These are phyloP conservation scores for Pleurostoma richardsiae DNA, from an alignment of 2,329 filamentous ascomycete species.

Conservation along the genomic window DNA sequence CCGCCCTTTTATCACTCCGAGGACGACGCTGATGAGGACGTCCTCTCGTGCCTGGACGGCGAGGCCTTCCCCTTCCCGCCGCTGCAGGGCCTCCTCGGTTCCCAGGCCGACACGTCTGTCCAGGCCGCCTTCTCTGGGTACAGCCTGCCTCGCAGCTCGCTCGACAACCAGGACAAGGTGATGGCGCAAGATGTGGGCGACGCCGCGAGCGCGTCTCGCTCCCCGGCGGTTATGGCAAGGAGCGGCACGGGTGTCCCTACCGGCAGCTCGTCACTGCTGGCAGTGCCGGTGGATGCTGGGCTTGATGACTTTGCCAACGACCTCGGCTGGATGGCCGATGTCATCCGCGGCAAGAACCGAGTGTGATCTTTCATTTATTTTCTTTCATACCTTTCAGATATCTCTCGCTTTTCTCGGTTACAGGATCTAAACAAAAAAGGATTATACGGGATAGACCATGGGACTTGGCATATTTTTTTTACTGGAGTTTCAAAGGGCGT, in stretches of 20 bases:
- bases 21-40: conserved; percentile 22
- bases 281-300: conserved; percentile 26
- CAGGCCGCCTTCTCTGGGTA: conserved; percentile 31
- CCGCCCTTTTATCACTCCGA: conserved; percentile 42
- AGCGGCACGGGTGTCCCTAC: conserved; percentile 2
- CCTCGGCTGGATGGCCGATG: conserved; percentile 41
- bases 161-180: conserved; percentile 7
- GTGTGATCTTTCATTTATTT: not conserved
- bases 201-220: not conserved
- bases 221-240: conserved; percentile 4
- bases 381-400: not conserved
- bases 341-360: conserved; percentile 27
- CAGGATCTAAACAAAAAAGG: too few relatives aligned
- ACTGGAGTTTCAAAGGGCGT: too few relatives aligned
- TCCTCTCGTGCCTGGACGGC: conserved; percentile 26
- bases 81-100: conserved; percentile 6
- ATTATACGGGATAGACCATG: too few relatives aligned
- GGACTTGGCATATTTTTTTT: too few relatives aligned
- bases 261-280: conserved; percentile 16
- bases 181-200: not conserved
- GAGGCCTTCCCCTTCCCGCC: conserved; percentile 24
- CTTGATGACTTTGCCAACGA: conserved; percentile 35
- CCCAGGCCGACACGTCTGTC: conserved; percentile 16
- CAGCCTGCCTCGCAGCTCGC: conserved; percentile 35
- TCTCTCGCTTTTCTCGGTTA: too few relatives aligned